Base-by-base conservation (phyloP, 2,329 filamentous ascomycete species). In the Apiospora pterosperma region DNA sequence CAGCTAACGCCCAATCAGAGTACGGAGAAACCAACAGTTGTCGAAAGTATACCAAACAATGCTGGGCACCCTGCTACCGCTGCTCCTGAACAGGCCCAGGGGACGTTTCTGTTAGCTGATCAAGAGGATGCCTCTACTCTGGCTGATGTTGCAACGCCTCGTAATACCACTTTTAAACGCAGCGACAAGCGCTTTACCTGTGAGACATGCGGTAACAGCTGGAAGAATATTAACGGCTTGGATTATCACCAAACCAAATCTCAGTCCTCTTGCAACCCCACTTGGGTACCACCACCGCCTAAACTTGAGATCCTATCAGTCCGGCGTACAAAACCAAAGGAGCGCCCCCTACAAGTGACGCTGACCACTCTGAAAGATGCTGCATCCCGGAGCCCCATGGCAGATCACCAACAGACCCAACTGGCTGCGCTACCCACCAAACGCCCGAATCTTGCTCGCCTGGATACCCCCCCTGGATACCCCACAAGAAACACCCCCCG, bases 221-320 rank as follows among this genome's bases (percentile, higher is more conserved):
- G 85, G 85, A 87, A 87, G 72, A 88, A 88, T 62, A 78, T 84
- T 38, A 77, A 85, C 58, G 86, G 86, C 0, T 76, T 88, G 19
- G 85, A 86, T 61, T 88, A 88, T 69, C 86, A 88, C 67, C 74
- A 83, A 16, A 82, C 81, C 38, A 88, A 87, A 69, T 84, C 85
- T 1, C 78, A 78, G 65, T 83, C 82, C 4, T 25, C 78, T 16
- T 88, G 86, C 70, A 88, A 88, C 68, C 81, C 85, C 2, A 71
- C 73, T 63, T 83, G 77, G 59, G 73, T 78, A 19, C 73, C 78
- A 28, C 65, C 67, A 14, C 65, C 73, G 5, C 65, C 67, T 8
- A 69, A 68, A 55, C 66, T 65, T 38, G 41, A 65, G 65, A 36
- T 21, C 6, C 25, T 62, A 23, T 69, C 72, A 11, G 44, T 59